These are phyloP conservation scores for Iodosphaeria phyllophila DNA, from an alignment of 2,329 filamentous ascomycete genomes.

Conservation along the genomic window DNA sequence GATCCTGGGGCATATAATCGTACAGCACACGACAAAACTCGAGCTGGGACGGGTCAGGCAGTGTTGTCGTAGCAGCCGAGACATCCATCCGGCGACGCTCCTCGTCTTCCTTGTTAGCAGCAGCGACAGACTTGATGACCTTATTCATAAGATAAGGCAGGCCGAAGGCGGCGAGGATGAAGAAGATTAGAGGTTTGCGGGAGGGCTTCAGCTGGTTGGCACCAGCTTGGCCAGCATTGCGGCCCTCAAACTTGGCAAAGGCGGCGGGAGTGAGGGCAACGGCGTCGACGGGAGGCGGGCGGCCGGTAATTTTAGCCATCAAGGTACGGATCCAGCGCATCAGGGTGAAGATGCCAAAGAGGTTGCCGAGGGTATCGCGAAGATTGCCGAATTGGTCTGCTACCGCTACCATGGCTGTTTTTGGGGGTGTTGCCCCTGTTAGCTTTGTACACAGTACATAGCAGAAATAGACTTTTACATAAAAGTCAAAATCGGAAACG, in stretches of 20 bases:
- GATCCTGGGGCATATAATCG: slow-evolving; percentile 70
- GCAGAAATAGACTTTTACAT: slow-evolving; percentile 1
- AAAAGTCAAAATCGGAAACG: neutral
- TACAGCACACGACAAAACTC: slow-evolving; percentile 93
- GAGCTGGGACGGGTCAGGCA: slow-evolving; percentile 81
- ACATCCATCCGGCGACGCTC: slow-evolving; percentile 37
- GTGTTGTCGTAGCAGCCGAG: slow-evolving; percentile 39
- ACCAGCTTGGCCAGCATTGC: slow-evolving; percentile 34
- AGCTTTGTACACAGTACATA: no score
- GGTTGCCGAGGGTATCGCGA: slow-evolving; percentile 79
- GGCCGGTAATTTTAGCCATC: slow-evolving; percentile 81
- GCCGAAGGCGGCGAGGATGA: slow-evolving; percentile 84
- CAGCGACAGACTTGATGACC: slow-evolving; percentile 69
- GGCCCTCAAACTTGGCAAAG: slow-evolving; percentile 77
- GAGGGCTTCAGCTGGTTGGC: slow-evolving; percentile 53
- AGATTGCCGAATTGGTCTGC: slow-evolving; percentile 93
- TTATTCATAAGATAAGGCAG: slow-evolving; percentile 96
- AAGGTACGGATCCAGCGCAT: slow-evolving; percentile 89
- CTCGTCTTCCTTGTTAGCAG: slow-evolving; percentile 71
- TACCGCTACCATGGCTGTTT: slow-evolving; percentile 83
- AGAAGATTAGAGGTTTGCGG: slow-evolving; percentile 91
- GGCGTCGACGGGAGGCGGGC: slow-evolving; percentile 73
- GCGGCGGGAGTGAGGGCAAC: slow-evolving; percentile 74
- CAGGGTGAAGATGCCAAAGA: slow-evolving; percentile 87
- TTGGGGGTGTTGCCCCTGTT: slow-evolving; percentile 2